These are phyloP conservation scores for Hsuehochloa calcarea DNA, from an alignment of 176 grass and related monocot species.

Conservation along the genomic window DNA sequence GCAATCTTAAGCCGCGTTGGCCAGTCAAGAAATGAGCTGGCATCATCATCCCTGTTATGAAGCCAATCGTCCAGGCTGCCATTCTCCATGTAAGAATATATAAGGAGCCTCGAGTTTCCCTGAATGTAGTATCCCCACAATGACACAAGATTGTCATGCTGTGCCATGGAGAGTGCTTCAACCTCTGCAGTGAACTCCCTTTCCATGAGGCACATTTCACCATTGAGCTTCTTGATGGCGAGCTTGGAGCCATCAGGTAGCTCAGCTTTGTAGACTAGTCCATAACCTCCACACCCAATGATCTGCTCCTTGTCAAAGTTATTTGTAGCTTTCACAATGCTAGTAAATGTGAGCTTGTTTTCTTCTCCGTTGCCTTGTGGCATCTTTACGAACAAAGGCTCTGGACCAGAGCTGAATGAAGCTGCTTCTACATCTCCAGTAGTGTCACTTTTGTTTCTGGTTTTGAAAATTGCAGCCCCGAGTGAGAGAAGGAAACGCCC, in stretches of 20 bases:
- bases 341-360: slow-evolving; percentile 42
- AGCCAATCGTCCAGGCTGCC: slow-evolving; percentile 77
- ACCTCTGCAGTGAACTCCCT: slow-evolving; percentile 76
- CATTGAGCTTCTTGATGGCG: slow-evolving; percentile 67
- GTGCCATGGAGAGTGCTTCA: slow-evolving; percentile 60
- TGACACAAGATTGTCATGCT: slow-evolving; percentile 60
- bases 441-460: background rate
- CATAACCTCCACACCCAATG: background rate
- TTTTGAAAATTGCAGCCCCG: background rate
- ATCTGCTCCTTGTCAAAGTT: slow-evolving; percentile 59
- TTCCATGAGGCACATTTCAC: slow-evolving; percentile 47
- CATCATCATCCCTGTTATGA: slow-evolving; percentile 46
- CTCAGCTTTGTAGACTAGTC: slow-evolving; percentile 60
- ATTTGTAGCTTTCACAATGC: slow-evolving; percentile 58
- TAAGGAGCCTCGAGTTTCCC: slow-evolving; percentile 47
- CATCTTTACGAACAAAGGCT: slow-evolving; percentile 34
- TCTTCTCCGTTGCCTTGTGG: background rate
- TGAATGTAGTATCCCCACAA: slow-evolving; percentile 57
- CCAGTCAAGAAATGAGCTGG: slow-evolving; percentile 47
- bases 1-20: slow-evolving; percentile 45
- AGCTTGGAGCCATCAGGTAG: slow-evolving; percentile 49
- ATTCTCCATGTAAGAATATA: slow-evolving; percentile 85
- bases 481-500: background rate
- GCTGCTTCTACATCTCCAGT: slow-evolving; percentile 10
- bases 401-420: slow-evolving; percentile 5